Percentiles rank a stretch among this genome's conserved stretches.
These are phyloP conservation scores for Alopecurus myosuroides DNA, from an alignment of 176 grass and related monocot species.

Conservation along the genomic window DNA sequence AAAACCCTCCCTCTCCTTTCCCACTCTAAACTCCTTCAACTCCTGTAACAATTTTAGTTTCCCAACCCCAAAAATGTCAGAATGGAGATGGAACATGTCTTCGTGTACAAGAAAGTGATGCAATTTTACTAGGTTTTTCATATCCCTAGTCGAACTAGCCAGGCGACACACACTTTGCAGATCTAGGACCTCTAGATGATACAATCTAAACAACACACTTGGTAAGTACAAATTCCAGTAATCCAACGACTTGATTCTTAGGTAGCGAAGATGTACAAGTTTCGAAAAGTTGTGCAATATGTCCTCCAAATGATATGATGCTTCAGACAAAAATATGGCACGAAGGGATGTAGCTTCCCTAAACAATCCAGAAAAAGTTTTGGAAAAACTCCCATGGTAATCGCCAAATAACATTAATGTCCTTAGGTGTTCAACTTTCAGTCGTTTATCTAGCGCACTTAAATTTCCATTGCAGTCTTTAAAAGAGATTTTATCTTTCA, in stretches of 20 bases:
- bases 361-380: not conserved
- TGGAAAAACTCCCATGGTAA: not conserved
- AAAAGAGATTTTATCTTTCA: not conserved
- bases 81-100: fast-evolving
- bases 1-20: not conserved
- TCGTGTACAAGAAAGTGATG: not conserved
- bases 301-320: not conserved
- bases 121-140: slow-evolving; percentile 6
- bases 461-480: not conserved
- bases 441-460: not conserved
- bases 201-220: not conserved
- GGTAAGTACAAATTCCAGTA: not conserved
- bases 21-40: not conserved
- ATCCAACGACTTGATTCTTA: not conserved
- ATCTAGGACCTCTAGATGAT: slow-evolving; percentile 5
- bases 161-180: fast-evolving
- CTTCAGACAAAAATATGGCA: not conserved
- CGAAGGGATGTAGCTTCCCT: not conserved
- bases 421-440: not conserved
- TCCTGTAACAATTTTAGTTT: not conserved
- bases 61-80: not conserved
- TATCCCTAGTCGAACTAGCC: not conserved
- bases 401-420: not conserved
- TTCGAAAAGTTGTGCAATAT: not conserved
- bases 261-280: not conserved